Conservation (phyloP, 768 basidiomycete species). For the Naematelia encephala region DNA sequence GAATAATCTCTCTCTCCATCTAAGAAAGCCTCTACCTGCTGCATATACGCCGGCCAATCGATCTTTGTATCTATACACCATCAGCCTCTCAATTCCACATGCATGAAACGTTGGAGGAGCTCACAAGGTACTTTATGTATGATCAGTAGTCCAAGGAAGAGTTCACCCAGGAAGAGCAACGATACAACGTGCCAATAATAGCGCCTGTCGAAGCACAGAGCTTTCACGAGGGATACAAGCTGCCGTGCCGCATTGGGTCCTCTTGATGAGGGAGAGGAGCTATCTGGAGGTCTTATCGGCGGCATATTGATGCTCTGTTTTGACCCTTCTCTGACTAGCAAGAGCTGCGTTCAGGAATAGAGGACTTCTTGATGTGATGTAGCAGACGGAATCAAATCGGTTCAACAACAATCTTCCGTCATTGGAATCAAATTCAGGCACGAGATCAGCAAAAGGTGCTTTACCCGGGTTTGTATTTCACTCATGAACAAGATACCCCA, state of each 20-base stretch:
- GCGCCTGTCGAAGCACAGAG: constrained; percentile 31
- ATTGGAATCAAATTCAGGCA: too few relatives aligned
- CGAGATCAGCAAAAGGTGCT: too few relatives aligned
- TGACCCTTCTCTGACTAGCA: too few relatives aligned
- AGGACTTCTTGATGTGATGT: too few relatives aligned
- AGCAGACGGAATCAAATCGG: too few relatives aligned
- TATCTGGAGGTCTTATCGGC: not conserved
- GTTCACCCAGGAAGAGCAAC: constrained; percentile 70
- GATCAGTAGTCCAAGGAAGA: constrained; percentile 71
- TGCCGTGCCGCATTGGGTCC: not conserved
- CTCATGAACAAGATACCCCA: too few relatives aligned
- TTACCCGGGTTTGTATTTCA: too few relatives aligned
- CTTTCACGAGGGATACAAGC: constrained; percentile 7
- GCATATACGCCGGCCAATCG: constrained; percentile 95
- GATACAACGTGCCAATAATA: constrained; percentile 67
- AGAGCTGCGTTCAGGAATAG: too few relatives aligned
- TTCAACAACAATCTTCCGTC: too few relatives aligned
- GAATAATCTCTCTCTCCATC: constrained; percentile 80
- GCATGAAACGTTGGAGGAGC: constrained; percentile 42
- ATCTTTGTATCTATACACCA: constrained; percentile 82
- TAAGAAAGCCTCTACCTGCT: constrained; percentile 73
- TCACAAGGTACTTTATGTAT: constrained; percentile 78
- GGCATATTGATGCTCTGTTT: too few relatives aligned
- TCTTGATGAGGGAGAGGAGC: not conserved
- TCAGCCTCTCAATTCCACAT: constrained; percentile 15